Evolutionary conservation across 306 rosid genomes (phyloP).

Genomic region (Abrus pulchellus): DNA sequence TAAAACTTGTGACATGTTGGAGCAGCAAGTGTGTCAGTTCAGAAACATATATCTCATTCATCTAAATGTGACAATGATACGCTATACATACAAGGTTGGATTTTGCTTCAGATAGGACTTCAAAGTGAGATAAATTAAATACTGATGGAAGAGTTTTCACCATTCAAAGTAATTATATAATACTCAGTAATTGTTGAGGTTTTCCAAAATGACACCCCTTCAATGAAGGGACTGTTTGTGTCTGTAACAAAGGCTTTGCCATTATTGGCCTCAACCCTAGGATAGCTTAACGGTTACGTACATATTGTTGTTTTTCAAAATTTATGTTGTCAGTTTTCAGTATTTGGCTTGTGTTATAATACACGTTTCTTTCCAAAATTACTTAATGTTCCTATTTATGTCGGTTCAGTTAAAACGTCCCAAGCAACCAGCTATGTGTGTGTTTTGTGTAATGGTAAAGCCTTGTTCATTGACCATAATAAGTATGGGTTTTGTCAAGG

Average conservation of each 20-base stretch:
- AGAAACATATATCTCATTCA: slow-evolving; percentile 1
- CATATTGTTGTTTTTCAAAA: neutral
- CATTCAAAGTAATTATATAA: neutral
- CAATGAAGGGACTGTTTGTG: neutral
- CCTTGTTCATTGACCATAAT: neutral
- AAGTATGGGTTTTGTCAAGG: too few relatives aligned
- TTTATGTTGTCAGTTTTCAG: neutral
- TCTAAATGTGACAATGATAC: neutral
- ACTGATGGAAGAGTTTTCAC: neutral
- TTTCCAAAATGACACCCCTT: slow-evolving; percentile 14
- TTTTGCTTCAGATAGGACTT: neutral
- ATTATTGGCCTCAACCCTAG: neutral
- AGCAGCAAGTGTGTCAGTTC: neutral
- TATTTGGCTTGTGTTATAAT: neutral
- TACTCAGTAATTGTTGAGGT: neutral
- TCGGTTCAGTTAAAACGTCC: slow-evolving; percentile 2
- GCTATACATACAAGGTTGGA: neutral
- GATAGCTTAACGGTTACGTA: neutral
- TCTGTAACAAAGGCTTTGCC: neutral
- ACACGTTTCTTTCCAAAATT: slow-evolving; percentile 4
- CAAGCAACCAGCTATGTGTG: neutral
- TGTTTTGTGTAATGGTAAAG: neutral
- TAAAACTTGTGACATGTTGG: neutral
- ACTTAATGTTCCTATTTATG: neutral
- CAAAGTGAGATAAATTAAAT: neutral